phyloP scores from a whole-genome alignment of 805 yeast genomes.

The Yamadazyma nakazawae region DNA sequence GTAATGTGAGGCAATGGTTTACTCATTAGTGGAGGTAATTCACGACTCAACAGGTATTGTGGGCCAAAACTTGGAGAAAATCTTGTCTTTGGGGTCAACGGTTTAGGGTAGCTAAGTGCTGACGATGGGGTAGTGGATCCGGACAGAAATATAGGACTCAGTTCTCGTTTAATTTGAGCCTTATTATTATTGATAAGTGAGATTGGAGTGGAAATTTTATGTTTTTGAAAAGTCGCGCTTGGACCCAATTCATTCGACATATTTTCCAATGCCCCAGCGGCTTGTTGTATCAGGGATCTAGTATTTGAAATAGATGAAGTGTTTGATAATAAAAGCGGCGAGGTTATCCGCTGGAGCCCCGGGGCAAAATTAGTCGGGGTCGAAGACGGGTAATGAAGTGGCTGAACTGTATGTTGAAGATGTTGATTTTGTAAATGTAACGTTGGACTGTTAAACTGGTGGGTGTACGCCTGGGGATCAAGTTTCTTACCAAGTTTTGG shows the following conservation, averaged over 20 bases:
- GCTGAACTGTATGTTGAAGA: conserved; percentile 40
- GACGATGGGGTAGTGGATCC: conserved; percentile 30
- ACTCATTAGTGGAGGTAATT: background rate
- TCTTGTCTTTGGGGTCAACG: conserved; percentile 10
- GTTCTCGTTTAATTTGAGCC: conserved; percentile 14
- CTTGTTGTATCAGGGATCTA: conserved; percentile 29
- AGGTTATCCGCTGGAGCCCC: conserved; percentile 58
- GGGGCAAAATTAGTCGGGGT: conserved; percentile 72
- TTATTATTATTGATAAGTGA: conserved; percentile 32
- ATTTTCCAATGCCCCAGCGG: conserved; percentile 44
- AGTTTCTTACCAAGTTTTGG: conserved; percentile 12
- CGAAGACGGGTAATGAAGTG: conserved; percentile 62
- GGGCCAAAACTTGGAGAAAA: conserved; percentile 47
- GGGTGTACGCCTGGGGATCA: conserved; percentile 6
- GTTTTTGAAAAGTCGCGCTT: conserved; percentile 36
- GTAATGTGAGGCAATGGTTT: conserved; percentile 6
- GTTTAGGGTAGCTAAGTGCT: conserved; percentile 21
- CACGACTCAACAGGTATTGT: conserved; percentile 28
- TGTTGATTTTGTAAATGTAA: conserved; percentile 16
- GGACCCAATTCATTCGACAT: conserved; percentile 45
- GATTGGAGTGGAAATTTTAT: conserved; percentile 18
- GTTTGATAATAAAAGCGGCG: conserved; percentile 59
- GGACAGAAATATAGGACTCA: conserved; percentile 16
- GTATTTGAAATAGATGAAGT: conserved; percentile 43
- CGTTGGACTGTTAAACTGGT: conserved; percentile 9